Base-by-base conservation (phyloP, 2,329 filamentous ascomycete species). In the Cladosporium sp. region DNA sequence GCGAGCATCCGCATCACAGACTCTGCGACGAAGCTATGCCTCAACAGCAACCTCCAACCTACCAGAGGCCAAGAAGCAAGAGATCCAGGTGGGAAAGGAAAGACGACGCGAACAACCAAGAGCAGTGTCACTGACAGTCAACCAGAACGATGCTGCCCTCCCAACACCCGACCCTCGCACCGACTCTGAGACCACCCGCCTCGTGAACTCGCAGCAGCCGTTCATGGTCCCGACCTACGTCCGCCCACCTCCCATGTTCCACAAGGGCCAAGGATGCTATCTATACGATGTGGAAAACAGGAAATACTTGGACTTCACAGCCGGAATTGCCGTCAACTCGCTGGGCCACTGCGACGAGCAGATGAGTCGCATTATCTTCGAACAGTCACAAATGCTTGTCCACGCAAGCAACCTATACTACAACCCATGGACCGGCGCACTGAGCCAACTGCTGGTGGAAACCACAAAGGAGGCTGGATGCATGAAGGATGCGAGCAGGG, bases 141-240 rank as follows among this genome's bases (percentile, higher is more conserved):
- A 44, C 14, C 26, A 63, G 61, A 63, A 56, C 18, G 80, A 85
- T 73, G 75, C 80, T 26, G 72, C 77, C 2, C 75, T 90, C 14
- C 83, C 90, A 11, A 92, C 90, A 70, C 85, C 90, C 58, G 92
- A 96, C 74, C 92, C 92, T 40, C 75, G 88, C 16, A 73, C 86
- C 57, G 89, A 92, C 78, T 95, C 92, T 0, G 82, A 87, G 72
- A 96, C 91, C 69, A 86, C 88, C 37, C 85, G 88, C 33, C 85
- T 97, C 67, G 87, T 97, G 69, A 84, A 87, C 70, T 87, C 91
- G 67, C 88, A 93, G 73, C 85, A 89, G 35, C 90, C 91, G 3
- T 98, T 89, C 80, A 98, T 99, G 94, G 91, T 99, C 31, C 90
- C 93, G 2, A 99, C 95, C 62, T 99, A 99, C 79, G 88, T 92